phyloP scores from a whole-genome alignment of 2,329 filamentous ascomycete species.

The Sclerotinia sclerotiorum region DNA sequence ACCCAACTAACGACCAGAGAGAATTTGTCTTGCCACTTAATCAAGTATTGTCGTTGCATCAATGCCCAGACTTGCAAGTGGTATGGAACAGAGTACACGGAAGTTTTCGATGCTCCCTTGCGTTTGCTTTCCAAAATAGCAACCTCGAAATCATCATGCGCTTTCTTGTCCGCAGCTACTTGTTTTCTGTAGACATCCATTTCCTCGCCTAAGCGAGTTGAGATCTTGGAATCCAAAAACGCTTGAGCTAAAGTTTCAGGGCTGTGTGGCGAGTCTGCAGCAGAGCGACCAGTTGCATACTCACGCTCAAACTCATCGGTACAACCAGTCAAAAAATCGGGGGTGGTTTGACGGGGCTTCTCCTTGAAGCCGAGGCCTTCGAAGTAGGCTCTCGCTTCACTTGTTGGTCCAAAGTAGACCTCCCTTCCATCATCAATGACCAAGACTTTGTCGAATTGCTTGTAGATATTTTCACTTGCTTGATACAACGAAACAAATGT shows the following conservation, averaged over 20 bases:
- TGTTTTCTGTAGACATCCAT: slow-evolving; percentile 68
- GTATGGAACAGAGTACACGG: slow-evolving; percentile 82
- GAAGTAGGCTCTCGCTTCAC: slow-evolving; percentile 64
- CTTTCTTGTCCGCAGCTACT: slow-evolving; percentile 63
- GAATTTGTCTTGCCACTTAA: slow-evolving; percentile 84
- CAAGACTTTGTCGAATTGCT: slow-evolving; percentile 77
- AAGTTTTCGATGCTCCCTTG: slow-evolving; percentile 66
- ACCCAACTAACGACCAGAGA: slow-evolving; percentile 73
- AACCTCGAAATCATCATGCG: slow-evolving; percentile 72
- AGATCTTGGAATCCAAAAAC: slow-evolving; percentile 64
- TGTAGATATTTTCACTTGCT: slow-evolving; percentile 67
- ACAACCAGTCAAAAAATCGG: slow-evolving; percentile 75
- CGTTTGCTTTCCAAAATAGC: slow-evolving; percentile 80
- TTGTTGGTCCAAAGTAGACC: slow-evolving; percentile 63
- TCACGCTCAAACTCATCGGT: slow-evolving; percentile 70
- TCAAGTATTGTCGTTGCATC: slow-evolving; percentile 78
- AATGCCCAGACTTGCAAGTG: slow-evolving; percentile 79
- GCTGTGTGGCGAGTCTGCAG: slow-evolving; percentile 65
- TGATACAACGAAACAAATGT: slow-evolving; percentile 69
- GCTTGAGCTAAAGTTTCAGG: slow-evolving; percentile 67
- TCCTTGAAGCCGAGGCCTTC: slow-evolving; percentile 62
- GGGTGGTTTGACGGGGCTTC: slow-evolving; percentile 61
- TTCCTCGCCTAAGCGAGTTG: slow-evolving; percentile 58
- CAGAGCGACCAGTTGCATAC: slow-evolving; percentile 66
- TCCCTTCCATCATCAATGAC: slow-evolving; percentile 72